Evolutionary conservation across 2,329 filamentous ascomycete genomes (phyloP).

Genomic region (Pestalotiopsis sp.): DNA sequence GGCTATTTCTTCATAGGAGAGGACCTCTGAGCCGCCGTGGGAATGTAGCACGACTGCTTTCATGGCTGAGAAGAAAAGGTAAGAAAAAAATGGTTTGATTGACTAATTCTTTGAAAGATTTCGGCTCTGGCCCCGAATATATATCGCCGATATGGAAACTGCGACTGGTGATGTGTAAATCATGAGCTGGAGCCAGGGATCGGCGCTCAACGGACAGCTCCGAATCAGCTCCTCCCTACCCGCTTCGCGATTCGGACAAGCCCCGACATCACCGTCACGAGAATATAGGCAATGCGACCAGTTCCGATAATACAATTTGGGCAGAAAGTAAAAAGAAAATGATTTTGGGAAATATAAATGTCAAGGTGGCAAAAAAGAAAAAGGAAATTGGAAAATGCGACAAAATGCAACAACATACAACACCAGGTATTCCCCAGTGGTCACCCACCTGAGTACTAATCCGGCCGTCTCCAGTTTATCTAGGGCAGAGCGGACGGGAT

Average conservation of each 20-base stretch:
- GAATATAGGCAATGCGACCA: too few species aligned
- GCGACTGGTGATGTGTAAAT: not conserved
- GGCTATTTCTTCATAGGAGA: constrained; percentile 3
- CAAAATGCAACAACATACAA: not conserved
- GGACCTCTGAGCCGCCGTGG: not conserved
- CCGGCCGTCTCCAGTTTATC: not conserved
- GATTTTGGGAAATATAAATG: not conserved
- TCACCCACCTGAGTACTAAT: not conserved
- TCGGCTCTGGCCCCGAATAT: too few species aligned
- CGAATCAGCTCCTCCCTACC: not conserved
- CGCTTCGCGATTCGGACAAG: not conserved
- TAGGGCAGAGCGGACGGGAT: constrained; percentile 3
- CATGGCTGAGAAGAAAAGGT: not conserved
- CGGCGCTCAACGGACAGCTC: not conserved
- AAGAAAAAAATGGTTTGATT: too few species aligned
- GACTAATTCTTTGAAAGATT: too few species aligned
- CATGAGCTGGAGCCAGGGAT: not conserved
- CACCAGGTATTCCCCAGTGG: not conserved
- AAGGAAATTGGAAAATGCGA: not conserved
- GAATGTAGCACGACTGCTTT: constrained; percentile 4
- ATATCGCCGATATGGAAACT: not conserved
- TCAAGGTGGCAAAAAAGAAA: not conserved
- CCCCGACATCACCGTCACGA: not conserved
- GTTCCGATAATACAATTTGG: too few species aligned
- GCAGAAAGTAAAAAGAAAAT: too few species aligned